Evolutionary conservation across 495 filamentous ascomycete species (phyloP), one percentile per base, ranked within the genome.

Genomic region (Neurospora sp.): DNA sequence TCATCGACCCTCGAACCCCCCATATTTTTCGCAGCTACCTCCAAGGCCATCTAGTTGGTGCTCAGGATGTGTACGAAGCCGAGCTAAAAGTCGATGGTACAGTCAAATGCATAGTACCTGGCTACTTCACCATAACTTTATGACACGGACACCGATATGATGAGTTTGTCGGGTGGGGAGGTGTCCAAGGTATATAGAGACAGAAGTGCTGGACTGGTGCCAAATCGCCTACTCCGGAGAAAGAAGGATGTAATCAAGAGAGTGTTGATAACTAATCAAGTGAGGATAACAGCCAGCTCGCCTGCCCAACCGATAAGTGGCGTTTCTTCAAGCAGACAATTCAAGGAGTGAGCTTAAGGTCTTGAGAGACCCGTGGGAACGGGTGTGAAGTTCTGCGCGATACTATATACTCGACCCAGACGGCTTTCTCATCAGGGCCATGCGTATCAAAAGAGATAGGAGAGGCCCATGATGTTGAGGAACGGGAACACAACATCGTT

Each of bases 401-500:
- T 42, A 70, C 74, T 77, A 77, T 78, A 78, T 77, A 78, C 71
- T 71, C 69, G 53, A 61, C 39, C 59, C 16, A 4, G 41, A 35
- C 46, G 38, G 20, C 37, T 48, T 44, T 39, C 35, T 39, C 27
- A 35, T 22, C 65, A 68, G 38, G 27, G 12, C 12, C 70, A 71
- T 53, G 27, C 40, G 70, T 71, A 42, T 70, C 22, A 22, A 39
- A 42, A 40, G 22, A 39, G 38, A 40, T 16, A 39, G 41, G 44
- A 22, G 40, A 40, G 69, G 70, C 27, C 70, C 38, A 69, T 74
- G 72, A 71, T 37, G 40, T 71, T 72, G 68, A 68, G 72, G 11
- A 61, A 76, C 74, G 70, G 76, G 72, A 76, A 39, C 74, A 77
- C 76, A 76, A 20, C 76, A 72, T 75, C 68, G 69, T 40, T 61